phyloP scores from a whole-genome alignment of 2,329 filamentous ascomycete genomes.

The Pseudogymnoascus sp. region DNA sequence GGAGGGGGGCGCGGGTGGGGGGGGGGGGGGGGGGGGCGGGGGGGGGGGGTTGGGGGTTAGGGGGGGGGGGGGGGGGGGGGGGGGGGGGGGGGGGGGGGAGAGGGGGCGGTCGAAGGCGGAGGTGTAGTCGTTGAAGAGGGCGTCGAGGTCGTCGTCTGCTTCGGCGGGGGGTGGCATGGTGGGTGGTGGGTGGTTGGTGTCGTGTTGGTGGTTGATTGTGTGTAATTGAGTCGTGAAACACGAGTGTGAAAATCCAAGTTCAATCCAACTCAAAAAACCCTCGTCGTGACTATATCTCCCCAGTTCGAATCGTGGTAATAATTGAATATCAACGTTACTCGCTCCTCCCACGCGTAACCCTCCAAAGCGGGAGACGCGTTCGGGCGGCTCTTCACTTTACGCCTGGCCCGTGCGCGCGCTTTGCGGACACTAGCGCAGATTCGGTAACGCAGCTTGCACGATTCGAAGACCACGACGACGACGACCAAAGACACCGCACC shows the following conservation, averaged over 20 bases:
- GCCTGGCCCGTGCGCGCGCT: not conserved
- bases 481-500: conserved; percentile 17
- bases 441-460: conserved; percentile 7
- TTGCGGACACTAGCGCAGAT: conserved; percentile 21
- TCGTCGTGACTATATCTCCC: not conserved
- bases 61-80: conserved; percentile 16
- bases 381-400: not conserved
- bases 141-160: conserved; percentile 48
- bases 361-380: not conserved
- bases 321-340: not conserved
- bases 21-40: conserved; percentile 76
- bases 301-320: not conserved
- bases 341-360: not conserved
- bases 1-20: conserved; percentile 59
- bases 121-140: conserved; percentile 52
- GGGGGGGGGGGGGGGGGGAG: conserved; percentile 22
- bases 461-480: not conserved
- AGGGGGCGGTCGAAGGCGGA: conserved; percentile 23
- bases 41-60: conserved; percentile 22
- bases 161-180: conserved; percentile 20
- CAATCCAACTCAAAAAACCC: too few relatives aligned
- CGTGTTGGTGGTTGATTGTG: not conserved
- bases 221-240: not conserved
- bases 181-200: not conserved
- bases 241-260: not conserved